These are phyloP conservation scores for Colletotrichum agaves DNA, from an alignment of 2,329 filamentous ascomycete genomes.

Conservation along the genomic window DNA sequence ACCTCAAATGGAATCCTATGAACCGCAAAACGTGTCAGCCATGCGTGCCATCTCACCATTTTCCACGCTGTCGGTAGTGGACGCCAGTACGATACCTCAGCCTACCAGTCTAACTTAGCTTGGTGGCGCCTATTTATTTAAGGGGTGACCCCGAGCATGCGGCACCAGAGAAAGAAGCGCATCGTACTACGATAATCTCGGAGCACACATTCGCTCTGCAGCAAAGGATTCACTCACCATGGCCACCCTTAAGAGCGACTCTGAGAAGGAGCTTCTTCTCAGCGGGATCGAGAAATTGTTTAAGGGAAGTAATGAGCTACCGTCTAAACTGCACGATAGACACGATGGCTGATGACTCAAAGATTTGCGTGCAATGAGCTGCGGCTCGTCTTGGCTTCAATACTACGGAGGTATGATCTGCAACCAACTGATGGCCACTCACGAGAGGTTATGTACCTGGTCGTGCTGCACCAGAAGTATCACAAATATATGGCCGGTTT, in stretches of 20 bases:
- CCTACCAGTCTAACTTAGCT: too few relatives aligned
- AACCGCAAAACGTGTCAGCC: background rate
- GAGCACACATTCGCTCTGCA: too few relatives aligned
- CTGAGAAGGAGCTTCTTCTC: too few relatives aligned
- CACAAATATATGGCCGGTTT: slow-evolving; percentile 9
- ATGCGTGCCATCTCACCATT: background rate
- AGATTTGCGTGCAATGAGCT: slow-evolving; percentile 16
- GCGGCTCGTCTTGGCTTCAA: background rate
- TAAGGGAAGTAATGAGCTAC: slow-evolving; percentile 3
- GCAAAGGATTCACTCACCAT: too few relatives aligned
- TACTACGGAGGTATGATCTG: slow-evolving; percentile 6
- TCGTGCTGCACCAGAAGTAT: slow-evolving; percentile 1
- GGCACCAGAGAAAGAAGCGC: background rate
- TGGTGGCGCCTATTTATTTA: too few relatives aligned
- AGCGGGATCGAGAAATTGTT: slow-evolving; percentile 11
- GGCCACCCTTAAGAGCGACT: too few relatives aligned
- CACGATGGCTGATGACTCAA: background rate
- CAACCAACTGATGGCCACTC: background rate
- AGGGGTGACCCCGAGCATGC: too few relatives aligned
- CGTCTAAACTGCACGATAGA: background rate
- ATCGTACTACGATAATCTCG: too few relatives aligned
- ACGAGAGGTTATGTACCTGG: slow-evolving; percentile 2
- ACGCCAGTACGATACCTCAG: background rate
- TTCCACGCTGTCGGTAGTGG: background rate
- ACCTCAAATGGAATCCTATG: background rate